Evolutionary conservation across 2,329 filamentous ascomycete species (phyloP), one percentile per base, ranked within the genome.

Genomic region (Penicillium hordei): DNA sequence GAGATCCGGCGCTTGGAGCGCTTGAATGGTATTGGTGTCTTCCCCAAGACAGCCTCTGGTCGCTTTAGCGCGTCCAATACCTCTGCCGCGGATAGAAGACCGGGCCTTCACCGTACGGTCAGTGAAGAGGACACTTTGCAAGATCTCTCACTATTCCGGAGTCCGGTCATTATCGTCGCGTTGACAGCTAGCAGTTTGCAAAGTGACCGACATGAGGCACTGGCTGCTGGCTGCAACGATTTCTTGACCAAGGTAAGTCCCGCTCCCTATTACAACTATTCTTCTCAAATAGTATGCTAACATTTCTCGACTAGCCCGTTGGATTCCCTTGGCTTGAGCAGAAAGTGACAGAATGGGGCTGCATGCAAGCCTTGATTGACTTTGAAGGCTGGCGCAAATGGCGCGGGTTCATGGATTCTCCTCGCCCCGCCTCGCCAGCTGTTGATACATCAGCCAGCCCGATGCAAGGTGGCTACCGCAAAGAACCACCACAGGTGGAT

Each of bases 281-380:
- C 5, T 39, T 9, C 40, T 40, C 23, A 8, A 52, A 38, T 19
- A 48, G n/a, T 31, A 43, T 56, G 21, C 54, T 61, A 40, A 63
- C 56, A 25, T 48, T n/a, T 34, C 5, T 34, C 33, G 12, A 25
- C 43, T 70, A 96, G 91, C 94, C 94, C 21, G 93, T 99, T 65
- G 96, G 96, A 73, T 97, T 97, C 71, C 89, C 95, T 59, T 99
- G 93, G 93, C 85, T 99, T 27, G 91, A 97, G 74, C 87, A 93
- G 57, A 99, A 99, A 75, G 93, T 97, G 66, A 97, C 95, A 78
- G 94, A 99, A 81, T 99, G 94, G 94, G 94, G 94, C 56, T 97
- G 94, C 79, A 99, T 99, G 94, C 94, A 97, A 79, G 94, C 94
- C 10, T 83, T 99, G 25, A 97, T 99, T 70, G 94, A 99, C 78